A percentile compares a stretch with the other conserved stretches of the same genome.
Evolutionary conservation across 2,329 filamentous ascomycete species (phyloP).

Genomic region (Stagonosporopsis chrysanthemi): DNA sequence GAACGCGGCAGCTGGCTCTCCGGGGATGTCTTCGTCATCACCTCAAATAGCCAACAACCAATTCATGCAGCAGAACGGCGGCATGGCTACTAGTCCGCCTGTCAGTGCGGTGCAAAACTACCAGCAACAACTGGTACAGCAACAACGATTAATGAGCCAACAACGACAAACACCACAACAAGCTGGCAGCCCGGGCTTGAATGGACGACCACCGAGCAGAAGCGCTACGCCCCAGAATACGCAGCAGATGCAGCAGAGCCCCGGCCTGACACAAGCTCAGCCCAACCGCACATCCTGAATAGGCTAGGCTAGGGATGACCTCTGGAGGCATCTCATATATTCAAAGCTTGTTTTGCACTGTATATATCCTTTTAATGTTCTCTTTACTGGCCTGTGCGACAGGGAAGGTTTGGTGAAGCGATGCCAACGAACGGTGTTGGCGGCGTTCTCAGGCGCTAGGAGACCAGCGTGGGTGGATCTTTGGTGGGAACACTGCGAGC

Average conservation of each 20-base stretch:
- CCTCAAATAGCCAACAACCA: conserved; percentile 46
- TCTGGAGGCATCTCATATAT: conserved; percentile 27
- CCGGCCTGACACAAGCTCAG: conserved; percentile 45
- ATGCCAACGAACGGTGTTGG: conserved; percentile 10
- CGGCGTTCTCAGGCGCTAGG: conserved; percentile 13
- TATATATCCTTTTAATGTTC: conserved; percentile 44
- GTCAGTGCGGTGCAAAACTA: conserved; percentile 48
- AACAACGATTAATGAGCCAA: conserved; percentile 49
- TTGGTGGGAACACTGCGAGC: conserved; percentile 5
- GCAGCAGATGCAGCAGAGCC: conserved; percentile 45
- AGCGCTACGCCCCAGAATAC: conserved; percentile 51
- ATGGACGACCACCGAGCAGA: conserved; percentile 43
- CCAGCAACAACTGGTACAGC: conserved; percentile 48
- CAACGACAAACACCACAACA: conserved; percentile 35
- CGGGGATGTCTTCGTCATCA: conserved; percentile 38
- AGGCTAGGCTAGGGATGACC: conserved; percentile 16
- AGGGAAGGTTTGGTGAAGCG: not conserved
- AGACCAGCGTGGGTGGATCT: conserved; percentile 2
- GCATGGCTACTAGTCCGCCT: conserved; percentile 40
- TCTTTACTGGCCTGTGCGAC: conserved; percentile 8
- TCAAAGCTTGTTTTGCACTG: conserved; percentile 30
- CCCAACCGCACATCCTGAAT: conserved; percentile 21
- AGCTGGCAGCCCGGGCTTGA: conserved; percentile 43
- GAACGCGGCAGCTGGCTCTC: conserved; percentile 47
- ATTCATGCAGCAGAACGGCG: conserved; percentile 43